A percentile compares a stretch with the other conserved stretches of the same genome.
phyloP scores from a whole-genome alignment of 129 eudicot species.

The Arctium minus region DNA sequence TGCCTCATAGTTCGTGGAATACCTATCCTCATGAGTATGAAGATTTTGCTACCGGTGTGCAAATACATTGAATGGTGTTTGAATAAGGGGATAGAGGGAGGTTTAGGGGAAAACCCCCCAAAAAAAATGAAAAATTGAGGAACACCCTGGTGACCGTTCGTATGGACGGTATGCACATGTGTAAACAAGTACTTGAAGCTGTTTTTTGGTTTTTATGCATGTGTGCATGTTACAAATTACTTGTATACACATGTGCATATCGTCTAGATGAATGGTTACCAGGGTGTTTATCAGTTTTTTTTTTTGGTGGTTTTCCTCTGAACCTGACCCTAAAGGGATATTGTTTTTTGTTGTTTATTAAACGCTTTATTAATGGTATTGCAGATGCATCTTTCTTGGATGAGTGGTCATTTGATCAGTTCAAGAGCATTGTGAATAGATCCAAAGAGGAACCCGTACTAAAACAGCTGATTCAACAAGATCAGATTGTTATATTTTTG shows the following conservation, averaged over 20 bases:
- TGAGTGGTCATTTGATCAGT: constrained; percentile 98
- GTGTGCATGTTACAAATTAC: no score
- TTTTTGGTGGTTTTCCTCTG: no score
- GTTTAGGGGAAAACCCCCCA: no score
- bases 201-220: no score
- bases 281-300: no score
- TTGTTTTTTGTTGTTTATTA: constrained; percentile 1
- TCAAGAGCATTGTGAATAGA: constrained; percentile 75
- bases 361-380: constrained; percentile 24
- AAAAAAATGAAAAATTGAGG: no score
- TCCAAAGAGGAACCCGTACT: constrained; percentile 66
- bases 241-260: no score
- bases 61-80: neutral
- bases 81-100: neutral
- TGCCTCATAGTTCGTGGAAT: constrained; percentile 93
- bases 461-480: constrained; percentile 65
- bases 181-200: no score
- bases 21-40: constrained; percentile 95
- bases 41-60: constrained; percentile 94
- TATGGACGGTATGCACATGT: no score
- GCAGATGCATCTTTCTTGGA: constrained; percentile 99
- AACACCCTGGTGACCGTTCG: no score
- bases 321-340: neutral
- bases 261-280: no score
- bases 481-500: constrained; percentile 75